Evolutionary conservation across 306 rosid species (phyloP), one percentile per base, ranked within the genome.

Genomic region (Vicia villosa): DNA sequence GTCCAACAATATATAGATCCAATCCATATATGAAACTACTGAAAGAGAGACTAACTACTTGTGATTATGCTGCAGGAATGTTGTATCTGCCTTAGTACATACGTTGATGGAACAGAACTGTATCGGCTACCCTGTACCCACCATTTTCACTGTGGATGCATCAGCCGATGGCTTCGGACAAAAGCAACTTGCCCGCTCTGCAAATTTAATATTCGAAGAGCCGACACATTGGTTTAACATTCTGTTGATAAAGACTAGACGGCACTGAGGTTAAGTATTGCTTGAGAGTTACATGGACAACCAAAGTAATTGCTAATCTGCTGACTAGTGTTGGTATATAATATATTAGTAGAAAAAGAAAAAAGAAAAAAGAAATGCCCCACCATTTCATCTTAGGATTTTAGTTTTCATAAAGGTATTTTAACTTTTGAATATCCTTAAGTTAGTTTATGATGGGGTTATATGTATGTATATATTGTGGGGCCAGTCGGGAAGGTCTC

Each of bases 181-280:
- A 91, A 88, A 43, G 88, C 95, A 63, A 91, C 90, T 17, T 91
- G 97, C 72, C 97, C 97, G 0, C 95, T 91, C 76, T 91, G 97
- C 85, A 91, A 91, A 75, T 84, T 54, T 65, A 88, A 83, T 46
- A 86, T 91, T 68, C 84, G 76, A 37, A 81, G 86, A 69, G 84
- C 77, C 11, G 82, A 91, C 69, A 81, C 95, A 8, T 74, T 91
- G 84, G 97, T 91, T 52, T 91, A 83, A 88, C 5, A 28, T 28
- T 68, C 60, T 59, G 30, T 15, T 34, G 26, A 50, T 6, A 38
- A 55, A 69, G 76, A 26, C 52, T 63, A 69, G 49, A 36, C 2
- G 19, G 21, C 41, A 63, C 19, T 30, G 19, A 68, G 72, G 56
- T 69, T 51, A 66, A 16, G 21, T 54, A 19, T 77, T 50, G n/a